A percentile compares a stretch with the other conserved stretches of the same genome.
phyloP scores from a whole-genome alignment of 1,284 basidiomycete species.

The Exobasidium rhododendri region DNA sequence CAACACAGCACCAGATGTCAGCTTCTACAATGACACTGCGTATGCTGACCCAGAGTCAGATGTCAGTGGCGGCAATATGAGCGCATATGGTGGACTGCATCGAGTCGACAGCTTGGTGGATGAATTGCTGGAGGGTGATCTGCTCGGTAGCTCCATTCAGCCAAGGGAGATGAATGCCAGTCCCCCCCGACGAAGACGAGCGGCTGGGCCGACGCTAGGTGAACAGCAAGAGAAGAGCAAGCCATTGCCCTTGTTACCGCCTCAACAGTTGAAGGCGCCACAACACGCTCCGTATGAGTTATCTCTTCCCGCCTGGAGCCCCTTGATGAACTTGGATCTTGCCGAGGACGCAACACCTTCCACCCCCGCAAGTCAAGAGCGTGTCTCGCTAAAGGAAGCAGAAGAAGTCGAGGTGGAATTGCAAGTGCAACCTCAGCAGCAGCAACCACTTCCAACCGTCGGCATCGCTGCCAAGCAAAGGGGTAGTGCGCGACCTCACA shows the following conservation, averaged over 20 bases:
- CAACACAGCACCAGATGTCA: constrained; percentile 15
- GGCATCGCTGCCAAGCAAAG: constrained; percentile 11
- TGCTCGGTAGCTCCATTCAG: neutral
- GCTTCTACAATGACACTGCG: constrained; percentile 10
- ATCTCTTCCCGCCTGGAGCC: constrained; percentile 46
- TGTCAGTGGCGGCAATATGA: constrained; percentile 30
- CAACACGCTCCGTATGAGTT: constrained; percentile 23
- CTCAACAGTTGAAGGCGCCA: neutral
- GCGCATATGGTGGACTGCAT: constrained; percentile 25
- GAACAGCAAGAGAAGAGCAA: neutral
- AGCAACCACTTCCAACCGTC: neutral
- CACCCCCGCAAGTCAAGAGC: constrained; percentile 2
- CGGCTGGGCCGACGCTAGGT: constrained; percentile 1
- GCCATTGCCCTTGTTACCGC: neutral
- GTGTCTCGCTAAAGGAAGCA: neutral
- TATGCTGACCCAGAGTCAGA: constrained; percentile 21
- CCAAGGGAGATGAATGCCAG: neutral
- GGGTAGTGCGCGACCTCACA: constrained; percentile 39
- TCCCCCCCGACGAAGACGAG: constrained; percentile 1
- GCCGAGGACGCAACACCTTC: neutral
- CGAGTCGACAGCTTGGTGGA: constrained; percentile 50
- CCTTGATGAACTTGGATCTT: constrained; percentile 26
- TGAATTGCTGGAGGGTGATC: constrained; percentile 35
- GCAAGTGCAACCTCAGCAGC: neutral
- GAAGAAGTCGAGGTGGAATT: constrained; percentile 5